These are phyloP conservation scores for Neofusicoccum kwambonambiense DNA, from an alignment of 2,329 filamentous ascomycete species.

Conservation along the genomic window DNA sequence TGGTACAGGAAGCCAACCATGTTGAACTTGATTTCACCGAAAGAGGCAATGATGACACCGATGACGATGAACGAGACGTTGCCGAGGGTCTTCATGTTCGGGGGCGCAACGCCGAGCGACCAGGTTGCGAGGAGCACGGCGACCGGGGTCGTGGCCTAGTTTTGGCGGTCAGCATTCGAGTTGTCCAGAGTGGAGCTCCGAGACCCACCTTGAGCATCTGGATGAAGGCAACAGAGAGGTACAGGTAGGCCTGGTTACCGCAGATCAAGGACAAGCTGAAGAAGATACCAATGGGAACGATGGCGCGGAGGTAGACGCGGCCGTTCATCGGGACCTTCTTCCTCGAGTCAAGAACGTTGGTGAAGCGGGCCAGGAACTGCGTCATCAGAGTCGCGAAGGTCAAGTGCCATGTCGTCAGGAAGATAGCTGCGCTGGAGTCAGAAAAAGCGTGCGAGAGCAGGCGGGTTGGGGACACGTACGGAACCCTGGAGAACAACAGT, in stretches of 20 bases:
- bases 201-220: slow-evolving; percentile 89
- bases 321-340: slow-evolving; percentile 98
- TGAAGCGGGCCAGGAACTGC: slow-evolving; percentile 87
- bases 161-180: slow-evolving; percentile 15
- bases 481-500: slow-evolving; percentile 40
- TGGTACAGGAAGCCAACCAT: slow-evolving; percentile 77
- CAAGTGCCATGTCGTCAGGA: slow-evolving; percentile 89
- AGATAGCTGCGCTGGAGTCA: slow-evolving; percentile 59
- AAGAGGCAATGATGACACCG: slow-evolving; percentile 89
- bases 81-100: slow-evolving; percentile 80
- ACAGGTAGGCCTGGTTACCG: slow-evolving; percentile 92
- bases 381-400: slow-evolving; percentile 92
- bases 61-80: slow-evolving; percentile 95
- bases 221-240: slow-evolving; percentile 94
- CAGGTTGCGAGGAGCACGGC: slow-evolving; percentile 88
- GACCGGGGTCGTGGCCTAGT: slow-evolving; percentile 86
- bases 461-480: slow-evolving; percentile 38
- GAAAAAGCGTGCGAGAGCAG: slow-evolving; percentile 32
- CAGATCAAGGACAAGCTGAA: slow-evolving; percentile 96
- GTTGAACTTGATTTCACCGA: slow-evolving; percentile 94
- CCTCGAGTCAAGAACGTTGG: slow-evolving; percentile 83
- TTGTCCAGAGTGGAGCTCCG: slow-evolving; percentile 13
- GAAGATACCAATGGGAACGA: slow-evolving; percentile 91
- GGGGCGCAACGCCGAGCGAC: slow-evolving; percentile 78
- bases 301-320: slow-evolving; percentile 86